Conservation (phyloP, 345 rosid genomes). For the Luvunga scandens region DNA sequence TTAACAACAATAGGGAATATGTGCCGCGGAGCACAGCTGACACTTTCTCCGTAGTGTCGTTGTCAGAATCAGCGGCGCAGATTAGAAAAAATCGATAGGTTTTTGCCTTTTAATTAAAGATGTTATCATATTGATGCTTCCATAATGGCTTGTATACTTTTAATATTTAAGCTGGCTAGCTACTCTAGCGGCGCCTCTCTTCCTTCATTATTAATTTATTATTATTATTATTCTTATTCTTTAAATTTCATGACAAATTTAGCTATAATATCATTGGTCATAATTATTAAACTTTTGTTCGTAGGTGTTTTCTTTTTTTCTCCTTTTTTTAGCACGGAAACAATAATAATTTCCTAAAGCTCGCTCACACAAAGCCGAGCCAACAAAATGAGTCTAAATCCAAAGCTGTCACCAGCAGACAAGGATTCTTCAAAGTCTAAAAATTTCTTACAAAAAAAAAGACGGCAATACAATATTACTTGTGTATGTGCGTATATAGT, state of each 20-base stretch:
- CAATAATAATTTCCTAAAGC: neutral
- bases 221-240: neutral
- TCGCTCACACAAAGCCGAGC: conserved; percentile 5
- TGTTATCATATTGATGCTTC: neutral
- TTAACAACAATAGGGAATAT: neutral
- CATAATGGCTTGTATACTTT: neutral
- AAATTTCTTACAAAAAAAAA: neutral
- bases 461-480: neutral
- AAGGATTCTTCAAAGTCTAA: conserved; percentile 1
- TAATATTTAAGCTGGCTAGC: neutral
- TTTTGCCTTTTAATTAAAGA: neutral
- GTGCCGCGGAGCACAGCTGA: neutral
- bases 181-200: too few species aligned
- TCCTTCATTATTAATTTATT: too few species aligned
- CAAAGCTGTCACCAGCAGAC: neutral
- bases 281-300: too few species aligned
- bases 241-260: too few species aligned
- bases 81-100: neutral
- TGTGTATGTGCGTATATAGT: too few species aligned
- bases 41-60: neutral
- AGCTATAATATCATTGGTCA: neutral
- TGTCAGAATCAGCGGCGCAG: conserved; percentile 1
- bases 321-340: too few species aligned
- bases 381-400: neutral
- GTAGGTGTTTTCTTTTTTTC: too few species aligned